Evolutionary conservation across 805 yeast species (phyloP).

Genomic region (Isabelozyma pseudorhagii): DNA sequence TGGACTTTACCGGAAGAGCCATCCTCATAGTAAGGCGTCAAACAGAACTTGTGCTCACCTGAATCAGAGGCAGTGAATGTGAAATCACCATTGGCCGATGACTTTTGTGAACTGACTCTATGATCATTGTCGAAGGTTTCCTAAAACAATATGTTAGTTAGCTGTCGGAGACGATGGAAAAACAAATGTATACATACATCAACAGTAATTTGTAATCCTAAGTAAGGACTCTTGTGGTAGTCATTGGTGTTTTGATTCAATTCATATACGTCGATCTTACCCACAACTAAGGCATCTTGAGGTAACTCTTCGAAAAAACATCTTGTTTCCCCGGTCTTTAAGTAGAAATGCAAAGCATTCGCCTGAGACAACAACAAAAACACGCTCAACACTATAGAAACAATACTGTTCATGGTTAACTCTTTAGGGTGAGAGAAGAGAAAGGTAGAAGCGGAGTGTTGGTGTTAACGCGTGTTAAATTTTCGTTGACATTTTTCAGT

Average conservation of each 20-base stretch:
- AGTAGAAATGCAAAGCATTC: constrained; percentile 70
- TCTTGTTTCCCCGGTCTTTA: constrained; percentile 68
- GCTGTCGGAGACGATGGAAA: background rate
- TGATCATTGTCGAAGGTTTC: constrained; percentile 78
- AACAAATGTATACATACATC: constrained; percentile 38
- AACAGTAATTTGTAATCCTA: constrained; percentile 66
- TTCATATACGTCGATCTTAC: constrained; percentile 68
- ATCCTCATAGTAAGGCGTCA: constrained; percentile 59
- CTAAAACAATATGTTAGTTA: constrained; percentile 9
- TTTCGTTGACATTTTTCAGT: background rate
- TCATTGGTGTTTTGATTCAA: constrained; percentile 44
- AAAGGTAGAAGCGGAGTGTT: background rate
- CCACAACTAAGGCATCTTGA: constrained; percentile 75
- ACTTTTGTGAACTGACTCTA: constrained; percentile 67
- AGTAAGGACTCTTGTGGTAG: constrained; percentile 50
- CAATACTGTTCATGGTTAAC: constrained; percentile 1
- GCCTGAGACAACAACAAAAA: constrained; percentile 12
- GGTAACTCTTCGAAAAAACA: constrained; percentile 86
- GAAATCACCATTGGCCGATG: constrained; percentile 60
- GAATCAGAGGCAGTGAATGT: constrained; percentile 78
- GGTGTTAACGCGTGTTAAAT: constrained; percentile 1
- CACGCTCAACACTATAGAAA: constrained; percentile 1
- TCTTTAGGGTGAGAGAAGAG: background rate
- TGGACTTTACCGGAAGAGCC: constrained; percentile 64
- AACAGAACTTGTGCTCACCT: constrained; percentile 84